phyloP scores from a whole-genome alignment of 441 rosid genomes.

The Bocquillonia castaneifolia region DNA sequence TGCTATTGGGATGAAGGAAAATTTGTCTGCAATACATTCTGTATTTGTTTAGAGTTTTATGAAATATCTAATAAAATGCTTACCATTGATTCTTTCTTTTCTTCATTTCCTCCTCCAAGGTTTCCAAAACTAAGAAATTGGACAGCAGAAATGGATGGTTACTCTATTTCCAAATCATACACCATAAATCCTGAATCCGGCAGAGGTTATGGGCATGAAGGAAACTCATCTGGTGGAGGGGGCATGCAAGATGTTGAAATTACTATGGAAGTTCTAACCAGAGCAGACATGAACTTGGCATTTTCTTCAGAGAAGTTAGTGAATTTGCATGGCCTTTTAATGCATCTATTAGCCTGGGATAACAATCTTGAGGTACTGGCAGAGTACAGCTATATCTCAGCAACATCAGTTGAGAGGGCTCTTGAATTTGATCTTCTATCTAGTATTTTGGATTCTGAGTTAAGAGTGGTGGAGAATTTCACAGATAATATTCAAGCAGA shows the following conservation, averaged over 20 bases:
- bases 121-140: constrained; percentile 21
- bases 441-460: constrained; percentile 72
- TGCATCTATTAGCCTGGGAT: constrained; percentile 73
- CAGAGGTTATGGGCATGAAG: constrained; percentile 21
- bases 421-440: constrained; percentile 62
- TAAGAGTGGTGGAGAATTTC: constrained; percentile 66
- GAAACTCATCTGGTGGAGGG: constrained; percentile 25
- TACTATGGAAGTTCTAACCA: constrained; percentile 38
- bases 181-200: constrained; percentile 15
- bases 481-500: constrained; percentile 54
- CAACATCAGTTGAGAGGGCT: constrained; percentile 59
- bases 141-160: constrained; percentile 27
- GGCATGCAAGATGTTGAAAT: constrained; percentile 39
- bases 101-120: constrained; percentile 7
- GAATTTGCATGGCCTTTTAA: constrained; percentile 61
- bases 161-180: constrained; percentile 2
- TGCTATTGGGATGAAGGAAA: neutral
- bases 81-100: neutral
- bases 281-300: constrained; percentile 50
- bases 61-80: neutral
- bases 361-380: constrained; percentile 48
- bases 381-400: constrained; percentile 33
- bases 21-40: constrained; percentile 3
- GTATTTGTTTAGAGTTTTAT: neutral
- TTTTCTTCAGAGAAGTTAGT: constrained; percentile 54